Base-by-base conservation (phyloP, 2,329 filamentous ascomycete species). In the Cladosporium phlei region DNA sequence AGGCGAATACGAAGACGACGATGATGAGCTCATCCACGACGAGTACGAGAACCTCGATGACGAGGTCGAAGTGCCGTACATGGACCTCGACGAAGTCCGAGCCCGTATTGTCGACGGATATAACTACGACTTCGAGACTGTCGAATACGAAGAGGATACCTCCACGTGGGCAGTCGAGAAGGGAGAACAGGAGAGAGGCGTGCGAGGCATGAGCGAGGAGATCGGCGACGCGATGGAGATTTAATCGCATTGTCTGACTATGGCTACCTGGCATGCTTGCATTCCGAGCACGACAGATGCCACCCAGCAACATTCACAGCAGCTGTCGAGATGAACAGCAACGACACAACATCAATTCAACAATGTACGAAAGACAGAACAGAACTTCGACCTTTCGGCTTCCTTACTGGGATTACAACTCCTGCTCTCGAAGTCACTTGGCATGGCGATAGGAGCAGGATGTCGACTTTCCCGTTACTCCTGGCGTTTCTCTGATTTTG, bases 21-120 rank as follows among this genome's bases (percentile, higher is more conserved):
- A 64, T 29, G 59, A 63, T 19, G 58, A 45, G 24, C 24, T 45
- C 12, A 45, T 45, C 17, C 42, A 45, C 17, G 47, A 50, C 17
- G 51, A 51, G 17, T 37, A 46, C 24, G 49, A 51, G 10, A 28
- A 51, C n/a, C 45, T 34, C 11, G 62, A 64, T 33, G 60, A 65
- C 38, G 63, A 64, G 37, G 53, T 58, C 25, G 62, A 64, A 40
- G 61, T 62, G 10, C 59, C 61, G 11, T 57, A 59, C 43, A 62
- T 61, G 52, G 59, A 61, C 43, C 54, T 65, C 11, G 63, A 66
- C 35, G 63, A 66, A 17, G 56, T 66, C 34, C 54, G 63, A 11
- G 58, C 57, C 37, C 55, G 61, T 24, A 53, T 66, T n/a, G 58
- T 58, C 25, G 57, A 62, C 35, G 64, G 63, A 12, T 57, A 55